Evolutionary conservation across 73 alveolate genomes (phyloP).

Genomic region (Paramecium primaurelia): DNA sequence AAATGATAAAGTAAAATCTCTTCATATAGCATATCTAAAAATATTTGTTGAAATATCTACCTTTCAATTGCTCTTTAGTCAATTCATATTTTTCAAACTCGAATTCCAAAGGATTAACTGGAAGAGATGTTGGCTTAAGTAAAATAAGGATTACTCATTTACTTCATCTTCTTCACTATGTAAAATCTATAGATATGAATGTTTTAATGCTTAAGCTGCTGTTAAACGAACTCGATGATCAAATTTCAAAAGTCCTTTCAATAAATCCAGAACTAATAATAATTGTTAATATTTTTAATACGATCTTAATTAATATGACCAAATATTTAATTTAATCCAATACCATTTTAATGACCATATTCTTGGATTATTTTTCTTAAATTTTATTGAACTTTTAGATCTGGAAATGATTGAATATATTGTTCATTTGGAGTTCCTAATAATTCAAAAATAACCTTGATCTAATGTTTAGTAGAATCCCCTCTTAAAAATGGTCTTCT

Average conservation of each 20-base stretch:
- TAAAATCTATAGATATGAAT: constrained; percentile 77
- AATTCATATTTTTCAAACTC: constrained; percentile 65
- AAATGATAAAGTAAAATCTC: constrained; percentile 59
- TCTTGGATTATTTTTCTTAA: constrained; percentile 53
- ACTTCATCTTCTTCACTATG: constrained; percentile 78
- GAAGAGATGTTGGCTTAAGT: constrained; percentile 48
- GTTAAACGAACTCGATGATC: constrained; percentile 85
- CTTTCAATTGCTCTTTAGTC: constrained; percentile 60
- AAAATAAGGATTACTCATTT: background rate
- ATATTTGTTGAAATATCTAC: background rate
- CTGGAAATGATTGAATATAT: constrained; percentile 38
- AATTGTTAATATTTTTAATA: constrained; percentile 54
- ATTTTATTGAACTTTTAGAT: background rate
- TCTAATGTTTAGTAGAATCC: constrained; percentile 3
- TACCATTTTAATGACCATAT: constrained; percentile 31
- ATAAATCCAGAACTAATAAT: constrained; percentile 54
- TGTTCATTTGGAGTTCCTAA: constrained; percentile 33
- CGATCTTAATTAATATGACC: constrained; percentile 74
- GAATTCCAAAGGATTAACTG: constrained; percentile 50
- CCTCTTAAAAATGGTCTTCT: constrained; percentile 56
- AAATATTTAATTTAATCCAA: constrained; percentile 36
- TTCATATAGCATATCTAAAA: constrained; percentile 54
- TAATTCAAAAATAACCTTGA: constrained; percentile 6
- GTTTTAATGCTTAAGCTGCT: constrained; percentile 85
- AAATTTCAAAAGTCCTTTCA: constrained; percentile 65